These are phyloP conservation scores for Neurospora terricola DNA, from an alignment of 495 filamentous ascomycete genomes.

Conservation along the genomic window DNA sequence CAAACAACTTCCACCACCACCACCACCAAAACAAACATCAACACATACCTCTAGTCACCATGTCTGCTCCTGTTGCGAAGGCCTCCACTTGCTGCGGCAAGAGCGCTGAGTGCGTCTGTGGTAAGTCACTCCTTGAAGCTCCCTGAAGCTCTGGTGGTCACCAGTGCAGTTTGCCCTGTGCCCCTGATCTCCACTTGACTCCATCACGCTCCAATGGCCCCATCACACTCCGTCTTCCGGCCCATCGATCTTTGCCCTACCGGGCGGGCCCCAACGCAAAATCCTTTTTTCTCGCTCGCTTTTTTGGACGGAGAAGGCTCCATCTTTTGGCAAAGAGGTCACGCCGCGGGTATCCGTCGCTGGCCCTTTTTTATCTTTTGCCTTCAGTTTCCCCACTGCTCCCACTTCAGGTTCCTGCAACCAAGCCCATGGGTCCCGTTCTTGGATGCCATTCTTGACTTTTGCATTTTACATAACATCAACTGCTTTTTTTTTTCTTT, in stretches of 20 bases:
- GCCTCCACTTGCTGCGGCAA: constrained; percentile 42
- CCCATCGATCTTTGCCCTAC: neutral
- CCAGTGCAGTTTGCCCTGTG: neutral
- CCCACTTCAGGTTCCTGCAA: neutral
- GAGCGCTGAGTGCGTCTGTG: constrained; percentile 40
- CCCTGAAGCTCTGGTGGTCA: neutral
- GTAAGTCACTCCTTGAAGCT: constrained; percentile 19
- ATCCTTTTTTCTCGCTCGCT: neutral
- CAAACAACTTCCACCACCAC: neutral
- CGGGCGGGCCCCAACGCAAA: neutral
- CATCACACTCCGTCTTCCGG: neutral
- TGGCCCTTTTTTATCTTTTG: neutral
- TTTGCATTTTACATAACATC: neutral
- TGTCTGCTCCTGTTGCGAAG: constrained; percentile 16
- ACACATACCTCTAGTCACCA: constrained; percentile 3
- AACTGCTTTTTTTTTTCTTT: neutral
- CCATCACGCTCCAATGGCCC: neutral
- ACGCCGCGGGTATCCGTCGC: neutral
- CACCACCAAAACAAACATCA: neutral
- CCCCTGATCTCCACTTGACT: neutral
- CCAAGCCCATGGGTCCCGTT: neutral
- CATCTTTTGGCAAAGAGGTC: neutral
- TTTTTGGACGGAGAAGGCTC: neutral
- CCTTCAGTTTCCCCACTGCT: neutral
- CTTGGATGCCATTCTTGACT: neutral